These are phyloP conservation scores for Lactuca sativa DNA, from an alignment of 129 eudicot genomes.

Conservation along the genomic window DNA sequence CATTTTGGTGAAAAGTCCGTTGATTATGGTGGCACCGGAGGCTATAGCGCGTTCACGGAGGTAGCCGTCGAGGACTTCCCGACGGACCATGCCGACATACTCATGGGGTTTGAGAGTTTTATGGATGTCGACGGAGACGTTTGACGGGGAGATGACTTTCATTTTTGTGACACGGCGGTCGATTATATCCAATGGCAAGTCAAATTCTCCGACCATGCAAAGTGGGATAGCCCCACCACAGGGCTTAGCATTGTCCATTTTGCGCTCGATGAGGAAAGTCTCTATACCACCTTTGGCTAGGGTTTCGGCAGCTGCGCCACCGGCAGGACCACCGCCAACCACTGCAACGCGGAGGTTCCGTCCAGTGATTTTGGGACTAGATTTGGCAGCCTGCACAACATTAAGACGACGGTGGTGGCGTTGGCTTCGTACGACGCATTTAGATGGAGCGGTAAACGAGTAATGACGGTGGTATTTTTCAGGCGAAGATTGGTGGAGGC, in stretches of 20 bases:
- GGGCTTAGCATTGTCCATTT: conserved; percentile 77
- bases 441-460: conserved; percentile 10
- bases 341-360: conserved; percentile 86
- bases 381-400: conserved; percentile 38
- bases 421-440: background rate
- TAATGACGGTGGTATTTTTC: conserved; percentile 19
- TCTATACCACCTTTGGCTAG: conserved; percentile 81
- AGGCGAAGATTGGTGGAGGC: conserved; percentile 50
- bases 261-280: conserved; percentile 63
- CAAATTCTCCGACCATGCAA: conserved; percentile 87
- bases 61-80: conserved; percentile 73
- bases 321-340: conserved; percentile 87
- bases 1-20: conserved; percentile 75
- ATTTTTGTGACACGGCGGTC: conserved; percentile 77
- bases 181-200: conserved; percentile 67
- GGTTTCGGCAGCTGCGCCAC: conserved; percentile 75
- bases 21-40: conserved; percentile 60
- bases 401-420: conserved; percentile 34
- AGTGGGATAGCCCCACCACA: conserved; percentile 89
- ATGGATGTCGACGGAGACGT: conserved; percentile 73
- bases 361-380: conserved; percentile 66
- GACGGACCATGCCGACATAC: conserved; percentile 87
- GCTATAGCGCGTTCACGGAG: conserved; percentile 61
- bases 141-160: conserved; percentile 87
- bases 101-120: conserved; percentile 71